A percentile compares a stretch with the other conserved stretches of the same genome.
Evolutionary conservation across 495 filamentous ascomycete genomes (phyloP).

Genomic region (Podospora bellae-mahoneyi): DNA sequence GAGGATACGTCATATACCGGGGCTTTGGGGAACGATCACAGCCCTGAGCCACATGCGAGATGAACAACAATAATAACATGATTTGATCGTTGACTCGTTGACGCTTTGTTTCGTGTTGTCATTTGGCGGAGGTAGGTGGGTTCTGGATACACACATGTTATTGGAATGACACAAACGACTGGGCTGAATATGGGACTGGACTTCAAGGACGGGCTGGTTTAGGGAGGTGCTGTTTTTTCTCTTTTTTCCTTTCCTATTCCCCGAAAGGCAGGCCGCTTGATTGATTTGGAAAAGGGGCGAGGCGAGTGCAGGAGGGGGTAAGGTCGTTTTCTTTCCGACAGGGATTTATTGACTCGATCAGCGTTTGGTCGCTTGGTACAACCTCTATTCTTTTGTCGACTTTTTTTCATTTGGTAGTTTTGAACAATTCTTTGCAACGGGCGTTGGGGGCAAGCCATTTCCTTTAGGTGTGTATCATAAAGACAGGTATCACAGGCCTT

Average conservation of each 20-base stretch:
- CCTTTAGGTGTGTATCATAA: not conserved
- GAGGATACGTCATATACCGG: conserved; percentile 19
- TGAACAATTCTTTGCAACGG: not conserved
- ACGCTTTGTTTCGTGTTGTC: not conserved
- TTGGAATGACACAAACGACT: not conserved
- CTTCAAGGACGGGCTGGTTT: not conserved
- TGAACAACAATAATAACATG: not conserved
- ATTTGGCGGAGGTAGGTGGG: not conserved
- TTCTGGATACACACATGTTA: not conserved
- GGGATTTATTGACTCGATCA: not conserved
- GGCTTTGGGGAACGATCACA: conserved; percentile 6
- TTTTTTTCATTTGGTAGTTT: conserved; percentile 2
- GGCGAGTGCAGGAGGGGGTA: too few relatives aligned
- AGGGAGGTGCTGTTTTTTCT: too few relatives aligned
- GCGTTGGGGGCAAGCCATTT: not conserved
- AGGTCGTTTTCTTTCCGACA: not conserved
- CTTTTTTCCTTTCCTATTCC: too few relatives aligned
- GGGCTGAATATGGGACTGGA: not conserved
- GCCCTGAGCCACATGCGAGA: not conserved
- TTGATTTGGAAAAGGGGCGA: not conserved
- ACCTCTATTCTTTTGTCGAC: not conserved
- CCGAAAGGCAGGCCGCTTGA: not conserved
- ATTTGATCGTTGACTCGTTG: not conserved
- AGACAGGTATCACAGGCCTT: not conserved
- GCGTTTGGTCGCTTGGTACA: not conserved